Evolutionary conservation across 169 alveolate species (phyloP), one percentile per base, ranked within the genome.

Genomic region (Cryptosporidium meleagridis): DNA sequence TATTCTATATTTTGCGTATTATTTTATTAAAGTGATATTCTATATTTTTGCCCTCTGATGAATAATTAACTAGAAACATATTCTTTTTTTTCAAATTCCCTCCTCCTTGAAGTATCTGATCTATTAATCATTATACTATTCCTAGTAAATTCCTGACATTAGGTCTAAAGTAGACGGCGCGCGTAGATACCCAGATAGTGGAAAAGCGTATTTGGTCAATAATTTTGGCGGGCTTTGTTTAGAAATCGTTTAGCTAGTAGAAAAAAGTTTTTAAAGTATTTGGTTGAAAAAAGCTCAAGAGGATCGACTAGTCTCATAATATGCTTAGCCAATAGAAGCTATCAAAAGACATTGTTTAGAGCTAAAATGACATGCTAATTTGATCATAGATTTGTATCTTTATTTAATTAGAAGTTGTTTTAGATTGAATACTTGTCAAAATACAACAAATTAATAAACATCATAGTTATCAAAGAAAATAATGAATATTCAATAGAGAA

Each of bases 161-260:
- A 1, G 35, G 67, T 55, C 67, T 16, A 37, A 37, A 35, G 72
- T 65, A 65, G 72, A 65, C 72, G 51, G 72, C 72, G 72, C 72
- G 72, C 72, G 72, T 29, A 65, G 72, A 65, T 65, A 65, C 72
- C 67, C 51, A 37, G 72, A 65, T 65, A 65, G 72, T 65, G 72
- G 72, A 65, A 62, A 65, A 31, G 67, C 67, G 67, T 55, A 55
- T 55, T 41, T 8, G 48, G 67, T 55, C 67, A 55, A 55, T 9
- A 23, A 18, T 55, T 55, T 55, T 55, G 67, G 67, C 67, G 67
- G 67, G 67, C 29, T 6, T 0, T 8, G 1, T 5, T 55, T 16
- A 37, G 3, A 55, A n/a, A 21, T n/a, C 7, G 23, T 26, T 55
- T 5, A 9, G 67, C 37, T 55, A 26, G 55, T 14, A 48, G 18